These are phyloP conservation scores for Salix purpurea DNA, from an alignment of 345 rosid species.

Conservation along the genomic window DNA sequence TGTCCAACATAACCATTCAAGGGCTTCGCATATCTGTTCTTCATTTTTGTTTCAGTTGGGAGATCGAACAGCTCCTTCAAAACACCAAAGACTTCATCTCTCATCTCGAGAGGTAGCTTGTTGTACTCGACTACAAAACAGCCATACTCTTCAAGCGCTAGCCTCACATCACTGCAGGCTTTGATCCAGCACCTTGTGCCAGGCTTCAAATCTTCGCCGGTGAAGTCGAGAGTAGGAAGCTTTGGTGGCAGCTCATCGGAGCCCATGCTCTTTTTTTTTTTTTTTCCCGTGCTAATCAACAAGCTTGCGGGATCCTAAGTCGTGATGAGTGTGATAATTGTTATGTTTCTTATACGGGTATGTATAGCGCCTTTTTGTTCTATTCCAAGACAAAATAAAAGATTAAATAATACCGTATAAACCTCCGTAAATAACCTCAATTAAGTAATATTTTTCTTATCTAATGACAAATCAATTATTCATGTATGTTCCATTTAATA, in stretches of 20 bases:
- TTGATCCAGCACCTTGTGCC: constrained; percentile 43
- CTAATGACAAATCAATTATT: no score
- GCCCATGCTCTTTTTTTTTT: constrained; percentile 5
- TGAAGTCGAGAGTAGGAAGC: constrained; percentile 32
- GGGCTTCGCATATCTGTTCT: constrained; percentile 54
- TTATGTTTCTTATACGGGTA: no score
- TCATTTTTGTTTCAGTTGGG: constrained; percentile 51
- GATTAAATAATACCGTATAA: no score
- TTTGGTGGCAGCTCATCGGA: background rate
- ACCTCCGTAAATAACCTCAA: no score
- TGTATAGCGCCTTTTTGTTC: no score
- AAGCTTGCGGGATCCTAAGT: no score
- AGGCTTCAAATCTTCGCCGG: constrained; percentile 27
- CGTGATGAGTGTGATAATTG: no score
- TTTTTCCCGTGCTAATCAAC: no score
- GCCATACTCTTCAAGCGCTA: constrained; percentile 65
- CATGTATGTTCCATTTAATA: no score
- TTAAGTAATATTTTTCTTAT: no score
- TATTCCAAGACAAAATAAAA: no score
- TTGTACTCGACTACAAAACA: constrained; percentile 47
- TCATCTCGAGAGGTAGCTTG: constrained; percentile 27
- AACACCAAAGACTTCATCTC: constrained; percentile 27
- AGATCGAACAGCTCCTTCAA: constrained; percentile 58
- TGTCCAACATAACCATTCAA: constrained; percentile 62
- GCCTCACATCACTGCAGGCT: constrained; percentile 34